Evolutionary conservation across 306 rosid species (phyloP), one percentile per base, ranked within the genome.

Genomic region (Acacia crassicarpa): DNA sequence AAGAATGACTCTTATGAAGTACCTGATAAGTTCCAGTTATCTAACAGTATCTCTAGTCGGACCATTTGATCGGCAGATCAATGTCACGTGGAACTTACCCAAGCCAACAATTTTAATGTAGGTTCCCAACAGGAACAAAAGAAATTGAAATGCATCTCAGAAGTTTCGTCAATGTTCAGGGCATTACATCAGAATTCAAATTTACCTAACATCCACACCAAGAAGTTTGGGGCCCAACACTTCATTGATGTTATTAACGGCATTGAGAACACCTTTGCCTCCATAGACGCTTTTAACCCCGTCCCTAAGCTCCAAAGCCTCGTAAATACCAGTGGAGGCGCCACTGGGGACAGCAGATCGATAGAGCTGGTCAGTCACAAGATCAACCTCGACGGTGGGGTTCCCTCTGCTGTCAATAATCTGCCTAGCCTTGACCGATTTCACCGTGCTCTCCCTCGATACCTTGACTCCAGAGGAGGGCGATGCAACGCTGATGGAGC

Each of bases 331-430:
- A 12, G 99, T 95, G 44, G 99, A 95, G 3, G 99, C 99, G 6
- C 98, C 98, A 15, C 99, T 95, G 17, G 99, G 99, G 3, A 95
- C 99, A 2, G 97, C 98, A 59, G 98, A 92, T 79, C 99, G 97
- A 89, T 87, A 90, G n/a, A 95, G 91, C 81, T 84, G 82, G 43
- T 95, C 96, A 4, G 97, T 90, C 66, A 93, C 54, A 65, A 95
- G 97, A 84, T 95, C 99, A 84, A 95, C 99, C 92, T 95, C 98
- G 15, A 95, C 91, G 67, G 99, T 95, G 38, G 99, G 99, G 79
- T 95, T 95, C 17, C 99, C 99, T 23, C 99, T 85, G 85, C 99
- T 95, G 83, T 95, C 98, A 7, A 95, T 83, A 81, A 95, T 93
- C 98, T 95, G 98, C 77, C 99, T 80, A 32, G 99, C 99, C 88